These are phyloP conservation scores for Cordyceps farinosa DNA, from an alignment of 2,329 filamentous ascomycete species.

Conservation along the genomic window DNA sequence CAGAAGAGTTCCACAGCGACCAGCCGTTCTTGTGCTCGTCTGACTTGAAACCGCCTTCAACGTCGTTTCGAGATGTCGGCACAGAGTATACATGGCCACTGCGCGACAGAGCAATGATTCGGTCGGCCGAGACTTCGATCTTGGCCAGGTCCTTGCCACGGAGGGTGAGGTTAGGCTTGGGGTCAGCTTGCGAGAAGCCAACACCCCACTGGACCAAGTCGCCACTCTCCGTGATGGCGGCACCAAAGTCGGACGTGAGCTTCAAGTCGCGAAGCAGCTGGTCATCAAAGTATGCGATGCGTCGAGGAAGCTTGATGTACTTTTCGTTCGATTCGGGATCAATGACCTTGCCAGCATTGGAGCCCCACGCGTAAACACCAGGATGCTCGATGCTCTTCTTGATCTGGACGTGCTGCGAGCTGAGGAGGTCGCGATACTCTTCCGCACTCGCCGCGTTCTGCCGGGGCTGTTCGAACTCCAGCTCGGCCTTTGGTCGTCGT, in stretches of 20 bases:
- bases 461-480: constrained; percentile 66
- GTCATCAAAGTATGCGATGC: constrained; percentile 79
- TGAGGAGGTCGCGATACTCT: constrained; percentile 71
- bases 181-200: constrained; percentile 64
- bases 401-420: constrained; percentile 83
- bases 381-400: constrained; percentile 78
- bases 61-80: constrained; percentile 70
- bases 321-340: constrained; percentile 76
- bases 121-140: constrained; percentile 74
- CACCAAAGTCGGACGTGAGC: constrained; percentile 76
- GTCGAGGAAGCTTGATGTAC: constrained; percentile 73
- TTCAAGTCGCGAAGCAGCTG: constrained; percentile 83
- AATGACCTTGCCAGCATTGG: constrained; percentile 78
- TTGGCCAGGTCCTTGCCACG: constrained; percentile 76
- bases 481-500: constrained; percentile 41
- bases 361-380: constrained; percentile 91
- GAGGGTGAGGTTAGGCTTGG: constrained; percentile 66
- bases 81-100: constrained; percentile 81
- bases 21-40: constrained; percentile 58
- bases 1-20: constrained; percentile 63
- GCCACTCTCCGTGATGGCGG: constrained; percentile 81
- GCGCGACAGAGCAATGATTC: constrained; percentile 73
- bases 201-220: constrained; percentile 90
- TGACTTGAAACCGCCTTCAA: constrained; percentile 58
- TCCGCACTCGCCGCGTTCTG: constrained; percentile 59